Evolutionary conservation across 495 filamentous ascomycete genomes (phyloP).

Genomic region (Mytilinidion resinicola): DNA sequence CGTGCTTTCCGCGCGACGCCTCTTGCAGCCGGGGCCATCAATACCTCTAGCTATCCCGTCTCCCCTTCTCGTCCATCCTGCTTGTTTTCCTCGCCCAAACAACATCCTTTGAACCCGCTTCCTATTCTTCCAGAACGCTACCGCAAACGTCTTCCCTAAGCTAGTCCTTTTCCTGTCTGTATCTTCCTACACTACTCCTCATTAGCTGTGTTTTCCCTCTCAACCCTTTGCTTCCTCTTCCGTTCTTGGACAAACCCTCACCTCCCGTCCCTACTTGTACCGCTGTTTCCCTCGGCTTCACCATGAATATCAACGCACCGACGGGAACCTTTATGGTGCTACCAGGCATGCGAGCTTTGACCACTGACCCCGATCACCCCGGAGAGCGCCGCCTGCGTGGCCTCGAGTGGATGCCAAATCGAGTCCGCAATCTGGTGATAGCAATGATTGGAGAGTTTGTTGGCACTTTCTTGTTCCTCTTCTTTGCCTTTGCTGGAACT

Average conservation of each 20-base stretch:
- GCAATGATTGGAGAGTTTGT: slow-evolving; percentile 64
- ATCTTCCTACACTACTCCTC: background rate
- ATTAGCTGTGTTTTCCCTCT: background rate
- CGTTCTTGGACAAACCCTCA: slow-evolving; percentile 8
- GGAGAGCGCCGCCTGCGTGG: slow-evolving; percentile 19
- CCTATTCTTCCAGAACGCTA: background rate
- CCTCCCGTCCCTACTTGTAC: slow-evolving; percentile 3
- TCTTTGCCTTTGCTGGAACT: slow-evolving; percentile 73
- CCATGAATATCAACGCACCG: slow-evolving; percentile 21
- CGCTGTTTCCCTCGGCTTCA: background rate
- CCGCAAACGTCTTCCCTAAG: background rate
- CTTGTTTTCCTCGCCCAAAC: background rate
- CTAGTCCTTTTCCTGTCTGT: background rate
- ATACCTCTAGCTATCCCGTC: too few relatives aligned
- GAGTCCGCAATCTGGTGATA: slow-evolving; percentile 47
- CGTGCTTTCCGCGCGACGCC: too few relatives aligned
- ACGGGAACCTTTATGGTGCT: slow-evolving; percentile 26
- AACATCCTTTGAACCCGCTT: background rate
- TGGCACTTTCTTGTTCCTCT: slow-evolving; percentile 77
- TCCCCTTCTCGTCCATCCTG: too few relatives aligned
- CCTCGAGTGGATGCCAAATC: slow-evolving; percentile 28
- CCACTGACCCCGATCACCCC: slow-evolving; percentile 17
- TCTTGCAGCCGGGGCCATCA: too few relatives aligned
- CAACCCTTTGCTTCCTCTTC: slow-evolving; percentile 6
- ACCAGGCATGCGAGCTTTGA: slow-evolving; percentile 23